Evolutionary conservation across 2,329 filamentous ascomycete genomes (phyloP).

Genomic region (Fulvia fulva): DNA sequence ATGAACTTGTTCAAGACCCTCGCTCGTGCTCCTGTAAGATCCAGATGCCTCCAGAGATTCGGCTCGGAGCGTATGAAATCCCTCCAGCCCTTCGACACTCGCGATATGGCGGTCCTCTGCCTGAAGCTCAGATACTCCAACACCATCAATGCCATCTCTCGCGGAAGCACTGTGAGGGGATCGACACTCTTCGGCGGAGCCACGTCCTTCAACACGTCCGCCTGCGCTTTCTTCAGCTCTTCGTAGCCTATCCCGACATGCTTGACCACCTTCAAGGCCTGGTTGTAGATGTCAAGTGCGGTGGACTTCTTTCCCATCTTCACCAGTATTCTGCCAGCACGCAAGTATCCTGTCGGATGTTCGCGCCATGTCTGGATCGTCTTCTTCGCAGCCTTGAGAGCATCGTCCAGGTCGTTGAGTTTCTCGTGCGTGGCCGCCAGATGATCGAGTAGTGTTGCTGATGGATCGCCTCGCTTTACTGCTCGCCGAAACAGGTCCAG

Average conservation of each 20-base stretch:
- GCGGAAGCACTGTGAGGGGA: slow-evolving; percentile 51
- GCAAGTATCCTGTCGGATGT: slow-evolving; percentile 56
- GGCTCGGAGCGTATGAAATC: slow-evolving; percentile 47
- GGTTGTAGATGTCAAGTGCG: slow-evolving; percentile 54
- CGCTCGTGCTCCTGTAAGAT: slow-evolving; percentile 46
- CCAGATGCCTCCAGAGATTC: slow-evolving; percentile 51
- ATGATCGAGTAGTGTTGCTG: slow-evolving; percentile 47
- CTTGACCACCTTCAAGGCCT: slow-evolving; percentile 53
- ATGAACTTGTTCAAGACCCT: slow-evolving; percentile 42
- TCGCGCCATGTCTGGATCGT: slow-evolving; percentile 52
- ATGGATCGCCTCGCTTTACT: slow-evolving; percentile 28
- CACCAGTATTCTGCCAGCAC: slow-evolving; percentile 48
- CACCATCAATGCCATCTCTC: slow-evolving; percentile 52
- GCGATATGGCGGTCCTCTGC: slow-evolving; percentile 45
- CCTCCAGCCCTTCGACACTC: slow-evolving; percentile 55
- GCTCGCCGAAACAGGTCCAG: slow-evolving; percentile 35
- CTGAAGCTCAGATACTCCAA: slow-evolving; percentile 51
- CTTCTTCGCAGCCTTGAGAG: slow-evolving; percentile 53
- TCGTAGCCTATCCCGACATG: slow-evolving; percentile 35
- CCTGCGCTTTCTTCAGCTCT: slow-evolving; percentile 37
- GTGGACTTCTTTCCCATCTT: slow-evolving; percentile 50
- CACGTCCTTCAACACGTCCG: slow-evolving; percentile 42
- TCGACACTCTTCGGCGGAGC: slow-evolving; percentile 45
- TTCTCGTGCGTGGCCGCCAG: slow-evolving; percentile 55
- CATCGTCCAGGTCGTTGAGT: slow-evolving; percentile 47